These are phyloP conservation scores for Phoenix dactylifera DNA, from an alignment of 176 grass and related monocot species.

Conservation along the genomic window DNA sequence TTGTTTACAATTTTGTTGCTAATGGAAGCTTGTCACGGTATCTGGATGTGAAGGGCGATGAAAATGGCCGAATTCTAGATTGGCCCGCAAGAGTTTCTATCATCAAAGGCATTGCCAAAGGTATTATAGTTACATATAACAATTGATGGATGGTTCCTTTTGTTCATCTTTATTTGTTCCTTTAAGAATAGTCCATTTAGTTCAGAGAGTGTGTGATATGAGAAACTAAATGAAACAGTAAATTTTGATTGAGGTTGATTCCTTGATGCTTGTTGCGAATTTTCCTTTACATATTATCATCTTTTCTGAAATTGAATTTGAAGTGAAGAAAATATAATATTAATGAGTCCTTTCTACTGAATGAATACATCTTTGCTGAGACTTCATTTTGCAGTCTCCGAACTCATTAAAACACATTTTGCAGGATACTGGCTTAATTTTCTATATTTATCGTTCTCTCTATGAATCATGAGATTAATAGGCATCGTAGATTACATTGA, in stretches of 20 bases:
- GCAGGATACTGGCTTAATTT: no score
- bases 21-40: conserved; percentile 65
- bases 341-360: no score
- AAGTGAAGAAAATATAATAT: no score
- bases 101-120: conserved; percentile 87
- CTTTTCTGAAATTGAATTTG: no score
- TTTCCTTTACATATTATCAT: neutral
- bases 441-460: no score
- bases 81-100: conserved; percentile 81
- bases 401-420: no score
- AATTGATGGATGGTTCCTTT: conserved; percentile 5
- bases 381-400: no score
- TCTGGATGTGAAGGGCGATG: conserved; percentile 37
- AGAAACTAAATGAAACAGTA: neutral
- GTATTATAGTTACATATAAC: conserved; percentile 25
- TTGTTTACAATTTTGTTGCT: conserved; percentile 75
- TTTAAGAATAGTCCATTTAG: neutral
- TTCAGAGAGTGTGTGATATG: neutral
- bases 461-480: no score
- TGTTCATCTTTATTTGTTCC: conserved; percentile 20
- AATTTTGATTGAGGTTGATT: neutral
- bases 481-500: no score
- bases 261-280: neutral
- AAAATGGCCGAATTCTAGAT: conserved; percentile 31
- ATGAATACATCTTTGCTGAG: no score